Evolutionary conservation across 1,139 yeast genomes (phyloP).

Genomic region (Arxiozyma slooffiae): DNA sequence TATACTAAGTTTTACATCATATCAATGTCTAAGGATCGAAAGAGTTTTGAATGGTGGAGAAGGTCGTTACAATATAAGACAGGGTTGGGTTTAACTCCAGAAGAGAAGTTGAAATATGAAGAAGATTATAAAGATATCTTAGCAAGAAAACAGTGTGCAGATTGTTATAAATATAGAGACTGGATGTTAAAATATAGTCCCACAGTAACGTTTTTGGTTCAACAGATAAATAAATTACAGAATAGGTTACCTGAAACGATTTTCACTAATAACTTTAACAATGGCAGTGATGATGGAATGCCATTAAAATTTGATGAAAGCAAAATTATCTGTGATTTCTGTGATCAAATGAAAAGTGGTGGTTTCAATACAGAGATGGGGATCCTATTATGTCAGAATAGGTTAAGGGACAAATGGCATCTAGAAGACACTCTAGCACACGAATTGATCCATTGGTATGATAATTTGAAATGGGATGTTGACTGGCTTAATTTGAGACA

Average conservation of each 20-base stretch:
- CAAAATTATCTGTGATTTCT: slow-evolving; percentile 67
- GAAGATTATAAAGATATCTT: slow-evolving; percentile 38
- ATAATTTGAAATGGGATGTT: slow-evolving; percentile 75
- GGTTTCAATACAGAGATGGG: slow-evolving; percentile 92
- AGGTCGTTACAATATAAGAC: slow-evolving; percentile 63
- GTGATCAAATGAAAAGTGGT: slow-evolving; percentile 82
- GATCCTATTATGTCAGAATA: slow-evolving; percentile 75
- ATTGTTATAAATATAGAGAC: slow-evolving; percentile 63
- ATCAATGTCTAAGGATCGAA: not conserved
- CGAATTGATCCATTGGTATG: slow-evolving; percentile 90
- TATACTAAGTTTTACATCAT: too few relatives aligned
- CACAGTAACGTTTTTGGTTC: slow-evolving; percentile 76
- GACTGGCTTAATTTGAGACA: too few relatives aligned
- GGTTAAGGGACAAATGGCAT: slow-evolving; percentile 68
- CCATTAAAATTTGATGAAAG: slow-evolving; percentile 23
- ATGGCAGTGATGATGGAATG: slow-evolving; percentile 5
- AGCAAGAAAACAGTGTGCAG: slow-evolving; percentile 48
- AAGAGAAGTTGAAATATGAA: slow-evolving; percentile 51
- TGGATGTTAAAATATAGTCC: slow-evolving; percentile 81
- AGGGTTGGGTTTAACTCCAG: slow-evolving; percentile 52
- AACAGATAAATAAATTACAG: slow-evolving; percentile 57
- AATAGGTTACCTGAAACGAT: not conserved
- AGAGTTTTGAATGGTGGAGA: slow-evolving; percentile 76
- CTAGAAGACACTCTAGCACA: slow-evolving; percentile 87
- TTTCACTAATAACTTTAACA: slow-evolving; percentile 4